phyloP scores from a whole-genome alignment of 2,329 filamentous ascomycete species.

The Beauveria sp. region DNA sequence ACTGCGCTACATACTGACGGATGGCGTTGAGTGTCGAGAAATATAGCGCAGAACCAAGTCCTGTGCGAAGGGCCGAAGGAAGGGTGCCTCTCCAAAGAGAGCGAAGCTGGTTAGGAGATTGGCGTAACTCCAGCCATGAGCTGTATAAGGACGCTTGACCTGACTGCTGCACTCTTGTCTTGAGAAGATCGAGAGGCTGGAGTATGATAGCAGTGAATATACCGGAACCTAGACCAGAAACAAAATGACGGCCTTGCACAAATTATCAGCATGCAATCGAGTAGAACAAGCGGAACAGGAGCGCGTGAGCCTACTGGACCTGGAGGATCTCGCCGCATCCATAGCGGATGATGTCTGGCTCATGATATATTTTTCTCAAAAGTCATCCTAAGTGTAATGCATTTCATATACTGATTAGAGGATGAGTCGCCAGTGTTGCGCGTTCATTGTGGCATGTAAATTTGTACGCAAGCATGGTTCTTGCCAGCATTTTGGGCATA shows the following conservation, averaged over 20 bases:
- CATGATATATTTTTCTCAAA: not conserved
- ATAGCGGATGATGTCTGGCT: not conserved
- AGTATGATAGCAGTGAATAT: slow-evolving; percentile 82
- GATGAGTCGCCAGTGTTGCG: not conserved
- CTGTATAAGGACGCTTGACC: slow-evolving; percentile 55
- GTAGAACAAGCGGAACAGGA: not conserved
- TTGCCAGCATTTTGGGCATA: not conserved
- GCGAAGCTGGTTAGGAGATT: slow-evolving; percentile 53
- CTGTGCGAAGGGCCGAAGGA: slow-evolving; percentile 87
- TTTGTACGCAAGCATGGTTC: not conserved
- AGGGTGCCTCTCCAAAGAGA: slow-evolving; percentile 88
- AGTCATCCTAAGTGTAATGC: not conserved
- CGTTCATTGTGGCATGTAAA: not conserved
- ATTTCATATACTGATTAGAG: not conserved
- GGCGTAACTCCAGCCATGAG: slow-evolving; percentile 34
- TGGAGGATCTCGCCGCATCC: not conserved
- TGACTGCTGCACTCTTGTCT: slow-evolving; percentile 91
- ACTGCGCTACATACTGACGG: slow-evolving; percentile 45
- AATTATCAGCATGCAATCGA: not conserved
- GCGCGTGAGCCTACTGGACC: slow-evolving; percentile 2
- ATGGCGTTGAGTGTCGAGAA: slow-evolving; percentile 82
- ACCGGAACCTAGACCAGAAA: slow-evolving; percentile 81
- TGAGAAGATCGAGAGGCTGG: slow-evolving; percentile 91
- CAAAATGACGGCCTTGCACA: slow-evolving; percentile 68
- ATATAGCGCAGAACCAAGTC: slow-evolving; percentile 88